Conservation (phyloP, 2,329 filamentous ascomycete genomes). For the Diaporthe aspalathi region DNA sequence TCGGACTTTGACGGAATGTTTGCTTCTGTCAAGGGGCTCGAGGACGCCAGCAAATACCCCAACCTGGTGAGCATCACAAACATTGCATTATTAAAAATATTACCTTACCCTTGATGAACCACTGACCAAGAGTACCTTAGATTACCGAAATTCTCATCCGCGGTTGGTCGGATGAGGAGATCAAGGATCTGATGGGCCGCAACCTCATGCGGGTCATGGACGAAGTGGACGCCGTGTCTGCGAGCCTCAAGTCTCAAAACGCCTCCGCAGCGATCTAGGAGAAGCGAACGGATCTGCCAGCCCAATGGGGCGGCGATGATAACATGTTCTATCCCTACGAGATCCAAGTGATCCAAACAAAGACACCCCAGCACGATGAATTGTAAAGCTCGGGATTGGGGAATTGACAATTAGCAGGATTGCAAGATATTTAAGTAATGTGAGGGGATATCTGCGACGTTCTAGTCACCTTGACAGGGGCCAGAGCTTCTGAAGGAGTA, state of each 20-base stretch:
- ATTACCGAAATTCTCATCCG: conserved; percentile 40
- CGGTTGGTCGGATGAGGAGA: conserved; percentile 37
- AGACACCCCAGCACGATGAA: conserved; percentile 36
- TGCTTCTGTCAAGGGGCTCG: conserved; percentile 43
- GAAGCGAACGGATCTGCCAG: conserved; percentile 36
- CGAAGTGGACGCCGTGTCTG: conserved; percentile 34
- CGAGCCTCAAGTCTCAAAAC: conserved; percentile 29
- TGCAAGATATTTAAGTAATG: too few relatives aligned
- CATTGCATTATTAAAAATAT: too few relatives aligned
- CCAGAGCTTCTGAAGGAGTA: too few relatives aligned
- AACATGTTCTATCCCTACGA: conserved; percentile 36
- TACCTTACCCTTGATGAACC: accelerated
- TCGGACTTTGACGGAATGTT: conserved; percentile 52
- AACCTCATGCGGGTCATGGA: conserved; percentile 40
- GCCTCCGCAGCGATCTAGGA: conserved; percentile 34
- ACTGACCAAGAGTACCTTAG: neutral
- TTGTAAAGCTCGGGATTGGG: neutral
- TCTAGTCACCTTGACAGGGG: too few relatives aligned
- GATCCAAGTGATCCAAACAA: conserved; percentile 34
- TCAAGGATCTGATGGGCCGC: conserved; percentile 39
- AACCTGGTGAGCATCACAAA: conserved; percentile 38
- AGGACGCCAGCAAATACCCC: conserved; percentile 46
- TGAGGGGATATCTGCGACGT: too few relatives aligned
- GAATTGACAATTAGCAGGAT: neutral
- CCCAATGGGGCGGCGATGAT: conserved; percentile 34